These are phyloP conservation scores for Entoloma clypeatum DNA, from an alignment of 1,284 basidiomycete species.

Conservation along the genomic window DNA sequence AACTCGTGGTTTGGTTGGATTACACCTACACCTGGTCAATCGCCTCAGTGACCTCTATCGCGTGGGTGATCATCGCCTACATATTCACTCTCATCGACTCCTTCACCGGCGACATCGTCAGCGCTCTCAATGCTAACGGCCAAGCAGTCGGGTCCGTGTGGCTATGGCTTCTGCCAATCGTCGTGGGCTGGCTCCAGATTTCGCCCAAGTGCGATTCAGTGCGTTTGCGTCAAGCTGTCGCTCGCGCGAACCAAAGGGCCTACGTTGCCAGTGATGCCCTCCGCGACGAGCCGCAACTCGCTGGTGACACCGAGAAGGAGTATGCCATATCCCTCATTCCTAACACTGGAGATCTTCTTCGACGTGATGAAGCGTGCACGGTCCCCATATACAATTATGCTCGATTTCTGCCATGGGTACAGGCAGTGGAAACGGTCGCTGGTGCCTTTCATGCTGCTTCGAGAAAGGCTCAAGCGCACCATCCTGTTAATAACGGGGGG, in stretches of 20 bases:
- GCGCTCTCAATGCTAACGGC: constrained; percentile 28
- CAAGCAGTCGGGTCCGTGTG: constrained; percentile 36
- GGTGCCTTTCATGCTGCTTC: constrained; percentile 18
- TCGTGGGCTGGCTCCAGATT: constrained; percentile 41
- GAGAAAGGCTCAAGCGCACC: constrained; percentile 9
- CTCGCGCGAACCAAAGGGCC: constrained; percentile 29
- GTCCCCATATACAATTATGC: constrained; percentile 31
- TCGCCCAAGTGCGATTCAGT: constrained; percentile 38
- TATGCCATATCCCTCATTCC: constrained; percentile 20
- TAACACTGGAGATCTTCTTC: constrained; percentile 4
- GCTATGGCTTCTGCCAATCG: constrained; percentile 41
- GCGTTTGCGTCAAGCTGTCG: constrained; percentile 28
- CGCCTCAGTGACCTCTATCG: constrained; percentile 34
- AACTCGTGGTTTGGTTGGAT: constrained; percentile 26
- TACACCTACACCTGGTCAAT: constrained; percentile 38
- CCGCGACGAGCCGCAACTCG: constrained; percentile 9
- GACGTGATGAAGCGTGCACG: constrained; percentile 20
- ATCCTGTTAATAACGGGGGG: constrained; percentile 13
- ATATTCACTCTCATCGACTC: constrained; percentile 38
- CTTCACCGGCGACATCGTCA: constrained; percentile 25
- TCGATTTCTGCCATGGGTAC: constrained; percentile 25
- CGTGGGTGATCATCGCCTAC: constrained; percentile 42
- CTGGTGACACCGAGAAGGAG: constrained; percentile 5
- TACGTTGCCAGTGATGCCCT: constrained; percentile 25
- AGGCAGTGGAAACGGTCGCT: constrained; percentile 21